Evolutionary conservation across 441 rosid species (phyloP).

Genomic region (Euphorbia schlechtendalii): DNA sequence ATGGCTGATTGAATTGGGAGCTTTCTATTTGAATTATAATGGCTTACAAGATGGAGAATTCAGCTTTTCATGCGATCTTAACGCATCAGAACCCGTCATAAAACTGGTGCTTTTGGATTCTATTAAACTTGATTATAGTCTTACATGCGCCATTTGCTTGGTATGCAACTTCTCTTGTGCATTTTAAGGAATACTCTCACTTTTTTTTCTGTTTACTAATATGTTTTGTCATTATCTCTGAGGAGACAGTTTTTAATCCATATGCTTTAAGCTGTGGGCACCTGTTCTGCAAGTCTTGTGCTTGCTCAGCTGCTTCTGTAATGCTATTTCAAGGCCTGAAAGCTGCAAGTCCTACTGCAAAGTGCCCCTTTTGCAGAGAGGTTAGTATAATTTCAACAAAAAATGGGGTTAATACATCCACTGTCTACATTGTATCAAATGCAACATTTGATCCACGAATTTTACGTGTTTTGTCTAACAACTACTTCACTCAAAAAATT

Average conservation of each 20-base stretch:
- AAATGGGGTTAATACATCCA: neutral
- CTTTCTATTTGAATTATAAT: slow-evolving; percentile 59
- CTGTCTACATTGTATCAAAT: neutral
- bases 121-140: slow-evolving; percentile 53
- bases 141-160: slow-evolving; percentile 78
- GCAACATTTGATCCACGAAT: no score
- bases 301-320: slow-evolving; percentile 70
- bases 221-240: slow-evolving; percentile 13
- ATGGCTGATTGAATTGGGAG: slow-evolving; percentile 92
- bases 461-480: no score
- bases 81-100: slow-evolving; percentile 44
- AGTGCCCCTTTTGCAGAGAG: slow-evolving; percentile 90
- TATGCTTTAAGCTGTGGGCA: slow-evolving; percentile 84
- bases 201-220: neutral
- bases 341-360: slow-evolving; percentile 49
- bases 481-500: no score
- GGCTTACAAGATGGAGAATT: slow-evolving; percentile 39
- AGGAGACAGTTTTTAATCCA: slow-evolving; percentile 82
- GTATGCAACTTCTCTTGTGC: slow-evolving; percentile 31
- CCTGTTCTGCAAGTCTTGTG: slow-evolving; percentile 81
- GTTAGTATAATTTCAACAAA: slow-evolving; percentile 27
- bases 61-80: slow-evolving; percentile 48
- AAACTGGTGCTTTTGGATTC: slow-evolving; percentile 52
- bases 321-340: slow-evolving; percentile 63
- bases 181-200: neutral